Evolutionary conservation across 2,329 filamentous ascomycete species (phyloP).

Genomic region (Fusarium globosum): DNA sequence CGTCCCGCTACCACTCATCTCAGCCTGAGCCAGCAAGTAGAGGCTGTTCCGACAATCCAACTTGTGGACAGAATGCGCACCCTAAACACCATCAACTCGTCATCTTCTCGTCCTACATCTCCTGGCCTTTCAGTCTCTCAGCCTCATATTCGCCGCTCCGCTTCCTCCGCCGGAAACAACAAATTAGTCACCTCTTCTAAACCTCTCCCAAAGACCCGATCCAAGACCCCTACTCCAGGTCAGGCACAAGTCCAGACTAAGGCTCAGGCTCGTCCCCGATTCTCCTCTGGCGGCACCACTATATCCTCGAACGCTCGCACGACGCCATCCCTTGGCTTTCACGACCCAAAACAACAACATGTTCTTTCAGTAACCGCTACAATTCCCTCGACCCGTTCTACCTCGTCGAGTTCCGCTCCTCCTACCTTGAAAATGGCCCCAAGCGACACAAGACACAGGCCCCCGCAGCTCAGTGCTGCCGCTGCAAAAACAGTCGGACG

Average conservation of each 20-base stretch:
- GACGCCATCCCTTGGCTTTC: conserved; percentile 38
- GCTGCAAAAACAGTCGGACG: conserved; percentile 65
- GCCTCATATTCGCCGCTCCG: conserved; percentile 25
- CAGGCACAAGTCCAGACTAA: conserved; percentile 19
- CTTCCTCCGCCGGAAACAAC: conserved; percentile 14
- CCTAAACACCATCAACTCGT: conserved; percentile 44
- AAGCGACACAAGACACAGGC: conserved; percentile 69
- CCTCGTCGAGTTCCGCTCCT: conserved; percentile 42
- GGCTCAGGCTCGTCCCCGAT: conserved; percentile 37
- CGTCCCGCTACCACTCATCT: conserved; percentile 27
- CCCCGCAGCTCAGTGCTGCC: conserved; percentile 74
- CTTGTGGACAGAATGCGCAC: conserved; percentile 44
- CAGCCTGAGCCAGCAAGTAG: conserved; percentile 31
- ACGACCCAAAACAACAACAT: conserved; percentile 44
- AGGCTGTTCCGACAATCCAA: conserved; percentile 29
- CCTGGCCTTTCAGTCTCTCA: conserved; percentile 21
- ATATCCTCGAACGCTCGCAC: conserved; percentile 32
- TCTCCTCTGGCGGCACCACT: conserved; percentile 38
- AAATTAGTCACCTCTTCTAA: conserved; percentile 34
- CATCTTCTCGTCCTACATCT: conserved; percentile 36
- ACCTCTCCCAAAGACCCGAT: conserved; percentile 29
- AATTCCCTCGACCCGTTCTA: conserved; percentile 44
- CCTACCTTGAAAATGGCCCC: conserved; percentile 53
- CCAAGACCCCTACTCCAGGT: conserved; percentile 24
- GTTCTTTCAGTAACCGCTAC: conserved; percentile 47